Evolutionary conservation across 305 asterid genomes (phyloP).

Genomic region (Plantago rigida): DNA sequence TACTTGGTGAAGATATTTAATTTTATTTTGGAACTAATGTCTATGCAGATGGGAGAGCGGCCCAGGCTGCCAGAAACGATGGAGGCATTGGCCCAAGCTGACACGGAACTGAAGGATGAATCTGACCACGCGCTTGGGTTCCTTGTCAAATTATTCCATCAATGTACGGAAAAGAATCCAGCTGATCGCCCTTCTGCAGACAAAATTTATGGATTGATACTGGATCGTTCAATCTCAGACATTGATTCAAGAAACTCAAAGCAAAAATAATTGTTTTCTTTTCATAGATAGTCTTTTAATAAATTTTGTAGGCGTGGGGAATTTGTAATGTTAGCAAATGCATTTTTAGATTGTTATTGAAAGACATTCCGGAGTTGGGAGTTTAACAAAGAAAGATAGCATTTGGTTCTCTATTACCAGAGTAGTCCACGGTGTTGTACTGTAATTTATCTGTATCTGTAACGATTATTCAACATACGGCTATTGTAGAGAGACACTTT

Average conservation of each 20-base stretch:
- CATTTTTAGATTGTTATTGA: too few species aligned
- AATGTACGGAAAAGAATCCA: constrained; percentile 64
- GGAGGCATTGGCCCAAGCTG: constrained; percentile 38
- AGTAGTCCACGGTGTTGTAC: too few species aligned
- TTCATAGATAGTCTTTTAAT: constrained; percentile 14
- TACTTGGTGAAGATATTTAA: background rate
- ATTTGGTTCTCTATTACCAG: too few species aligned
- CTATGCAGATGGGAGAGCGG: constrained; percentile 47
- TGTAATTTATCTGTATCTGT: too few species aligned
- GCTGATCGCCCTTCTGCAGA: constrained; percentile 61
- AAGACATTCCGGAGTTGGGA: too few species aligned
- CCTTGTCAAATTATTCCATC: constrained; percentile 44
- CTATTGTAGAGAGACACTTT: too few species aligned
- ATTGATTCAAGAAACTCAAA: constrained; percentile 31
- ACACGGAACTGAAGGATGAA: constrained; percentile 30
- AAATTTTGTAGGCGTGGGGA: constrained; percentile 38
- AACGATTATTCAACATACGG: too few species aligned
- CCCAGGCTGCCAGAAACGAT: constrained; percentile 46
- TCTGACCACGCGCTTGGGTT: constrained; percentile 33
- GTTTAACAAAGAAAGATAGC: too few species aligned
- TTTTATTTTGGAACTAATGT: background rate
- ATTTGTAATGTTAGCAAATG: background rate
- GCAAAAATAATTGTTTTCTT: constrained; percentile 24
- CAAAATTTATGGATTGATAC: constrained; percentile 40
- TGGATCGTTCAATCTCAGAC: constrained; percentile 31